Evolutionary conservation across 345 rosid genomes (phyloP).

Genomic region (Corymbia maculata): DNA sequence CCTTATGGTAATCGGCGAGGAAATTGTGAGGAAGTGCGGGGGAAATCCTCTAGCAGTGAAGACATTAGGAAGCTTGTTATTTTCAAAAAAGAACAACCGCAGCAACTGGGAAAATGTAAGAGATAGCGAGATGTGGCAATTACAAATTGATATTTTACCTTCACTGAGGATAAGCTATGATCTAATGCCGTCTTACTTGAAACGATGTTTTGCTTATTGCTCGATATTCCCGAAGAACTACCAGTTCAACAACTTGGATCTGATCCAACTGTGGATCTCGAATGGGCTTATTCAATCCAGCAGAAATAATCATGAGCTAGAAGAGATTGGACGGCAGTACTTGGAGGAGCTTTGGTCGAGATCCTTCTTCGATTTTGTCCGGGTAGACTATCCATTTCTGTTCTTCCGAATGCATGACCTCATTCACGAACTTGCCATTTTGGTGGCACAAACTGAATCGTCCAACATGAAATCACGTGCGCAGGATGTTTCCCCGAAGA

Average conservation of each 20-base stretch:
- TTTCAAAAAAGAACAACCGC: background rate
- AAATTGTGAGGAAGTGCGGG: constrained; percentile 20
- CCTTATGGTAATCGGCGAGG: constrained; percentile 2
- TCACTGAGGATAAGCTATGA: constrained; percentile 18
- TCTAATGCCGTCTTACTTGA: constrained; percentile 21
- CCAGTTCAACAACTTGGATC: background rate
- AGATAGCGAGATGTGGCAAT: constrained; percentile 18
- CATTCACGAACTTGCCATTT: constrained; percentile 16
- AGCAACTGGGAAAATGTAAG: background rate
- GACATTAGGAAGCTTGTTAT: constrained; percentile 8
- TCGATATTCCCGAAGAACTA: constrained; percentile 16
- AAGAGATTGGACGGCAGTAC: constrained; percentile 3
- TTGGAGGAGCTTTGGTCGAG: constrained; percentile 11
- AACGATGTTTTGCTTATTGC: constrained; percentile 26
- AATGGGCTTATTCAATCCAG: constrained; percentile 1
- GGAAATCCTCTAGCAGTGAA: constrained; percentile 20
- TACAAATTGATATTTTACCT: background rate
- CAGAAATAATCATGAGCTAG: background rate
- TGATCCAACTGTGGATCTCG: constrained; percentile 9
- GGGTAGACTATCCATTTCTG: background rate
- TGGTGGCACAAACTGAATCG: constrained; percentile 2
- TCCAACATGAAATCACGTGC: background rate
- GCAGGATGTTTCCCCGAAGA: background rate
- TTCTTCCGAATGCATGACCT: constrained; percentile 18
- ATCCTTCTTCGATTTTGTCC: constrained; percentile 16